Percentiles rank a stretch among this genome's conserved stretches.
These are phyloP conservation scores for Lizonia empirigonia DNA, from an alignment of 2,329 filamentous ascomycete genomes.

Conservation along the genomic window DNA sequence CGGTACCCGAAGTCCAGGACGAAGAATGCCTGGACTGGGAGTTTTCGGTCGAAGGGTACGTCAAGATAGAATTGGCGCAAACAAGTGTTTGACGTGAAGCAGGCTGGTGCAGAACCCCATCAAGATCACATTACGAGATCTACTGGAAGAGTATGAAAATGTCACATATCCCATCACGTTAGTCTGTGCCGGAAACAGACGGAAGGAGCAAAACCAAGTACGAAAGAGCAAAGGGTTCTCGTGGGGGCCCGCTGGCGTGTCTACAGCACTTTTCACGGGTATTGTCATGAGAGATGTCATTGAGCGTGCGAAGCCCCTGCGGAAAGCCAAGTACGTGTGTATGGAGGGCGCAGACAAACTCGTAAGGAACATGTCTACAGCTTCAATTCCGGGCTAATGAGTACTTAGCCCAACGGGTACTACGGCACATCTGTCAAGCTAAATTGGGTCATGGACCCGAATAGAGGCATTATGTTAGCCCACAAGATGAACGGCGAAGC, in stretches of 20 bases:
- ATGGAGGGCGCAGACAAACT: constrained; percentile 90
- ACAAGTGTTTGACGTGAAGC: not conserved
- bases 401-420: constrained; percentile 74
- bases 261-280: constrained; percentile 87
- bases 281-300: constrained; percentile 76
- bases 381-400: constrained; percentile 16
- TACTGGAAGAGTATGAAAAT: constrained; percentile 77
- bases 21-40: constrained; percentile 78
- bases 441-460: constrained; percentile 84
- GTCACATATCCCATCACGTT: constrained; percentile 86
- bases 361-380: constrained; percentile 40
- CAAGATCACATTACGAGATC: constrained; percentile 71
- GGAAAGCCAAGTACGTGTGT: constrained; percentile 79
- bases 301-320: constrained; percentile 67
- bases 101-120: constrained; percentile 79
- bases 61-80: not conserved
- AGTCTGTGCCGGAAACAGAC: constrained; percentile 87
- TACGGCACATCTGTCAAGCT: constrained; percentile 89
- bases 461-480: constrained; percentile 83
- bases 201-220: constrained; percentile 91
- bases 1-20: constrained; percentile 77
- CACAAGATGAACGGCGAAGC: constrained; percentile 89
- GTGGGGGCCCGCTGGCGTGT: constrained; percentile 87
- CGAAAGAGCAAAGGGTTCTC: constrained; percentile 93
- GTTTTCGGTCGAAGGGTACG: constrained; percentile 75